Base-by-base conservation (phyloP, 805 yeast species). In the Ogataea methanolica region DNA sequence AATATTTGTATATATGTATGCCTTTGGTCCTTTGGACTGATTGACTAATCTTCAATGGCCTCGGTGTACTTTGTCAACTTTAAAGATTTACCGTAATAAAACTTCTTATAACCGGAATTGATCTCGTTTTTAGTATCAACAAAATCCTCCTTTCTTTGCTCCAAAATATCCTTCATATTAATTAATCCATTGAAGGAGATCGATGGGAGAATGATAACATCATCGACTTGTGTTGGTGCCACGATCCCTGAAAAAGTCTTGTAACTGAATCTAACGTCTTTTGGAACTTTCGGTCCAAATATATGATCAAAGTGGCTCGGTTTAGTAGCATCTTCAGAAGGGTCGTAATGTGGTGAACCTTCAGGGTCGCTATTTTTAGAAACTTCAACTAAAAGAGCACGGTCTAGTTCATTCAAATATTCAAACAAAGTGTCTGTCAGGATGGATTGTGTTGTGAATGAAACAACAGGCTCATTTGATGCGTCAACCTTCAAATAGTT, bases 31-130 rank as follows among this genome's bases (percentile, higher is more conserved):
- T 19, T 19, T 19, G 21, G 21, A 4, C 4, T 19, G 4, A 19
- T 19, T 19, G 6, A 8, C 11, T 26, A 26, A 26, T n/a, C 16
- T 6, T 33, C 26, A 17, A 26, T 16, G 6, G n/a, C 5, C 17
- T 44, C 33, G 16, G 51, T 48, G 53, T 54, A 55, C 17, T 44
- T 43, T 8, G 50, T 47, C 22, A 49, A 39, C 2, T 46, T 50
- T 15, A 33, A 7, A 1, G 54, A 45, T 69, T 71, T 19, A 67
- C 71, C 46, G 39, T 64, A 50, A 42, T 48, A 49, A 47, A 44
- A 49, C 22, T 44, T 22, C 9, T 33, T 40, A 31, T 55, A 51
- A n/a, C 56, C 57, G 12, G 45, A 34, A 15, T 43, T 31, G n/a
- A 51, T 37, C 6, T n/a, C 23, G 33, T 45, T 45, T 1, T 48